Evolutionary conservation across 768 basidiomycete species (phyloP), one percentile per base, ranked within the genome.

Genomic region (Suillus occidentalis): DNA sequence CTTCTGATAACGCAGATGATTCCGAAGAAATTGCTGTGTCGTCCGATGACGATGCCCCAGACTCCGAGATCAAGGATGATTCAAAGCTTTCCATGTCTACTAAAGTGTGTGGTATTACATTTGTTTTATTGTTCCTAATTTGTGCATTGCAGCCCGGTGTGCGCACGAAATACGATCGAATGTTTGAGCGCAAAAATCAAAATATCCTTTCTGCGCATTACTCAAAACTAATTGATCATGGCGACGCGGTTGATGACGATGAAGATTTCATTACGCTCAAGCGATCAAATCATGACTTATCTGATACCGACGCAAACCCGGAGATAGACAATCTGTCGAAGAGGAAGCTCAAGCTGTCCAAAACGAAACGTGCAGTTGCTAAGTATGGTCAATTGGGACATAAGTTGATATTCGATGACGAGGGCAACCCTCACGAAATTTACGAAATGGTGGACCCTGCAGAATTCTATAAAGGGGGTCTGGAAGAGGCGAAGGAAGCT

Each of bases 121-220:
- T 37, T 36, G 3, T 14, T 36, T 47, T 25, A n/a, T 20, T 10
- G 14, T 45, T 57, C 31, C 37, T 53, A 37, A 20, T 39, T 20
- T 34, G 20, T 22, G 55, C 58, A 16, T 55, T 60, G 16, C 66
- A 82, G 82, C 71, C 76, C 52, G 72, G 75, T 12, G 89, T 91
- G 0, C 87, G 92, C 60, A 98, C 97, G 3, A 98, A 97, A 78
- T 97, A 98, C 75, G 97, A 98, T 76, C 87, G 94, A 61, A 98
- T 99, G 95, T 99, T 98, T 74, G 91, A 92, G 72, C 87, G 96
- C 63, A 97, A 94, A 76, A 98, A 97, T 74, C 96, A 97, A 75
- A 90, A 88, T 67, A 89, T 98, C 58, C 84, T 98, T 39, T 94
- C 95, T 0, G 86, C 89, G 65, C 95, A 97, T 76, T 98, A 97